Conservation (phyloP, 106 monocot species). For the Dendrobium chrysotoxum region DNA sequence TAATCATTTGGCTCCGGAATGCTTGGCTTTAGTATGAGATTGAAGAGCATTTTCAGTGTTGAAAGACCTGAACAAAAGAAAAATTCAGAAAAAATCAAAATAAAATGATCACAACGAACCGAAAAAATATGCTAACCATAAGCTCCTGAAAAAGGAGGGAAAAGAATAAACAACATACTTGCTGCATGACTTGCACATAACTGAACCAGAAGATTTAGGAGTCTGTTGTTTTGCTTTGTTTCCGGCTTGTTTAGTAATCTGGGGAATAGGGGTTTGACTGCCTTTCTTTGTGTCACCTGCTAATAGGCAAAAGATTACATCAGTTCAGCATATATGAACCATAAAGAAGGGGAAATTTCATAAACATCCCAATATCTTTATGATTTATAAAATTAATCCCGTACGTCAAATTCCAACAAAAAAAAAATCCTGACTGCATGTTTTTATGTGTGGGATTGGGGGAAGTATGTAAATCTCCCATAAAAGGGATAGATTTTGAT, state of each 20-base stretch:
- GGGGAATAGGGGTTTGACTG: slow-evolving; percentile 32
- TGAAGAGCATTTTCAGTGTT: slow-evolving; percentile 43
- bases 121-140: neutral
- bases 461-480: no score
- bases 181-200: slow-evolving; percentile 60
- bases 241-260: slow-evolving; percentile 35
- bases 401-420: no score
- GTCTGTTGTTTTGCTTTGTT: slow-evolving; percentile 59
- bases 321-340: neutral
- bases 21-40: slow-evolving; percentile 58
- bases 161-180: neutral
- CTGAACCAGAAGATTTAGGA: slow-evolving; percentile 45
- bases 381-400: neutral
- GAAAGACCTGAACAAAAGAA: slow-evolving; percentile 31
- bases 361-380: neutral
- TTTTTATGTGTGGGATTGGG: no score
- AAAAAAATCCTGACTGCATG: no score
- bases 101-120: neutral
- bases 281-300: slow-evolving; percentile 15
- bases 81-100: neutral
- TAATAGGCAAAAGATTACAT: neutral
- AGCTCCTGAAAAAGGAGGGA: no score
- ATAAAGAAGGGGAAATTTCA: neutral
- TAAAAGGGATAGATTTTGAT: no score
- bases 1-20: slow-evolving; percentile 19